Conservation (phyloP, 1,284 basidiomycete species). For the Ceratorhiza oryzae-sativae region DNA sequence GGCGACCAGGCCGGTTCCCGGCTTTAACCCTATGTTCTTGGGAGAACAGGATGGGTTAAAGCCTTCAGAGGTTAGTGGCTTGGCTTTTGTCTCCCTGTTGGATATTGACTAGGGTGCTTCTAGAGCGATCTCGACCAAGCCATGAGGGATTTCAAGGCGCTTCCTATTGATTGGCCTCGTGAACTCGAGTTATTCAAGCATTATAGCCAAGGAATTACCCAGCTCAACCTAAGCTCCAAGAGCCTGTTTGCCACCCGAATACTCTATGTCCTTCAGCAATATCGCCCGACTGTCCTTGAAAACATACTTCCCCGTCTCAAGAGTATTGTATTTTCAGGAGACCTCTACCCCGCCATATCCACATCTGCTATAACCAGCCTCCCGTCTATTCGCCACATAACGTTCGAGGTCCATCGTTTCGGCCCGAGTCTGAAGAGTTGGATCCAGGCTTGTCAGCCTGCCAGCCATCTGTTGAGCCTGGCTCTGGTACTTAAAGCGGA, state of each 20-base stretch:
- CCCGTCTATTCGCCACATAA: constrained; percentile 6
- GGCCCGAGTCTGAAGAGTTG: background rate
- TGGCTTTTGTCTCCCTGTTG: background rate
- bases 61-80: background rate
- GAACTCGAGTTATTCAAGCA: background rate
- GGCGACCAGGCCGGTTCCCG: background rate
- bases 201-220: background rate
- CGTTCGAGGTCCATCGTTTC: background rate
- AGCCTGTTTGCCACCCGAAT: background rate
- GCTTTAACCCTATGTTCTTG: background rate
- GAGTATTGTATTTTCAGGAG: background rate
- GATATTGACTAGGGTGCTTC: too few species aligned
- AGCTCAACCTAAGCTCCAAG: background rate
- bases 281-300: background rate
- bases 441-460: constrained; percentile 9
- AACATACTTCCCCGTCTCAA: background rate
- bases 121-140: background rate
- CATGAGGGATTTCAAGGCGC: background rate
- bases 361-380: background rate
- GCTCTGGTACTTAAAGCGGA: background rate
- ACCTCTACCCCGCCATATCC: background rate
- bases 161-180: constrained; percentile 1
- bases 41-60: background rate
- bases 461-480: background rate
- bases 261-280: background rate